A percentile compares a stretch with the other conserved stretches of the same genome.
These are phyloP conservation scores for Trapa incisa DNA, from an alignment of 345 rosid species.

Conservation along the genomic window DNA sequence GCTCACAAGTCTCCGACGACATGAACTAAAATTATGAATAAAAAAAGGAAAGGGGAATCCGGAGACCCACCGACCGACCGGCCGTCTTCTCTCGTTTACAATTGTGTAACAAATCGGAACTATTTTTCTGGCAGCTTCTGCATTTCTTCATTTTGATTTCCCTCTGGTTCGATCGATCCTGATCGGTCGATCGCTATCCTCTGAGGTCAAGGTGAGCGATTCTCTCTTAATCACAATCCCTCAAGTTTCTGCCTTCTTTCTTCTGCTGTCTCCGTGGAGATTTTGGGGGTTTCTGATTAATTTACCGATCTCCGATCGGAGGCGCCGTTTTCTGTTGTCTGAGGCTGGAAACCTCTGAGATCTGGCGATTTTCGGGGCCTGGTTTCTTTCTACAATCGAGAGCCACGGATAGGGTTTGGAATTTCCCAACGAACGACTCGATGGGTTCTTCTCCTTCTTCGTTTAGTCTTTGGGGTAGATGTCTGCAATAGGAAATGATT, in stretches of 20 bases:
- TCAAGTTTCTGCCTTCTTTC: background rate
- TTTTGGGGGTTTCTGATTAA: background rate
- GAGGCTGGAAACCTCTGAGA: background rate
- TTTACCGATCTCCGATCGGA: background rate
- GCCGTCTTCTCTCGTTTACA: too few species aligned
- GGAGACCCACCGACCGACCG: too few species aligned
- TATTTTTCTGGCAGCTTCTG: background rate
- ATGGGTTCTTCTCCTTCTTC: background rate
- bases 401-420: background rate
- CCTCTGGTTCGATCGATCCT: constrained; percentile 1
- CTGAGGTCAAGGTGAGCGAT: background rate
- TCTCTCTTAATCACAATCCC: background rate
- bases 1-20: too few species aligned
- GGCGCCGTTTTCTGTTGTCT: background rate
- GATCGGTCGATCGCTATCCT: background rate
- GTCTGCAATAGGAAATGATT: background rate
- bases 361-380: background rate
- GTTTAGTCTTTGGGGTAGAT: background rate
- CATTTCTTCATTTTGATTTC: background rate
- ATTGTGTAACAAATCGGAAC: background rate
- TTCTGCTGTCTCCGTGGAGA: background rate
- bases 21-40: background rate
- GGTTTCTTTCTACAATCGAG: background rate
- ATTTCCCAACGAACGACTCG: too few species aligned
- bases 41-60: background rate